Base-by-base conservation (phyloP, 225 moss, liverwort and hornwort species). In the Thuidium tamariscinum region DNA sequence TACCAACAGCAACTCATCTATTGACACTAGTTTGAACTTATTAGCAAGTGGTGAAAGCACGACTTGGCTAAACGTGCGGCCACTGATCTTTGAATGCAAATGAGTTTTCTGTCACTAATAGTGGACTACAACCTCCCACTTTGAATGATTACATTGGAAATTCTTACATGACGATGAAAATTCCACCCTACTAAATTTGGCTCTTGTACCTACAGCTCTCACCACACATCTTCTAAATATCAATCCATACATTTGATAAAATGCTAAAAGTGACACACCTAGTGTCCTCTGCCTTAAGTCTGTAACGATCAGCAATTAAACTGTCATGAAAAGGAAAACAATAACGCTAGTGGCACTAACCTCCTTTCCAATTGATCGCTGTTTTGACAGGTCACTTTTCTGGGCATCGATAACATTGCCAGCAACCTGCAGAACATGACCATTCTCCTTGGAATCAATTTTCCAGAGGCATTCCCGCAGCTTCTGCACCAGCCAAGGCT, bases 381-480 rank as follows among this genome's bases (percentile, higher is more conserved):
- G 55, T 82, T 79, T 68, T 79, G 74, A 75, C 86, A 79, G 82
- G 78, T 80, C 85, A 84, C 71, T 85, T 62, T 75, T 85, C 85
- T 80, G 85, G 82, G 80, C 34, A 85, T 89, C 84, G 84, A 85
- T 39, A 57, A 87, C 81, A 81, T 63, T 85, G 84, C 86, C 88
- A 92, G 84, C 88, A 84, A 86, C 88, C 86, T 91, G 87, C 67
- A 80, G 83, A 82, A 87, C 83, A 74, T 82, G 89, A 84, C 88
- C 85, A 80, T 90, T 88, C 66, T 74, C 87, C 86, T 89, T 77
- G 79, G 75, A 87, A 79, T 80, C 81, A 80, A 75, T 86, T 81
- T 78, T 60, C 64, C 89, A 70, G 69, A 87, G 83, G 81, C 55
- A 70, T 74, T 62, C 81, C 86, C 69, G 86, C 82, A 19, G 77